Evolutionary conservation across 2,329 filamentous ascomycete genomes (phyloP).

Genomic region (Colletotrichum lentis): DNA sequence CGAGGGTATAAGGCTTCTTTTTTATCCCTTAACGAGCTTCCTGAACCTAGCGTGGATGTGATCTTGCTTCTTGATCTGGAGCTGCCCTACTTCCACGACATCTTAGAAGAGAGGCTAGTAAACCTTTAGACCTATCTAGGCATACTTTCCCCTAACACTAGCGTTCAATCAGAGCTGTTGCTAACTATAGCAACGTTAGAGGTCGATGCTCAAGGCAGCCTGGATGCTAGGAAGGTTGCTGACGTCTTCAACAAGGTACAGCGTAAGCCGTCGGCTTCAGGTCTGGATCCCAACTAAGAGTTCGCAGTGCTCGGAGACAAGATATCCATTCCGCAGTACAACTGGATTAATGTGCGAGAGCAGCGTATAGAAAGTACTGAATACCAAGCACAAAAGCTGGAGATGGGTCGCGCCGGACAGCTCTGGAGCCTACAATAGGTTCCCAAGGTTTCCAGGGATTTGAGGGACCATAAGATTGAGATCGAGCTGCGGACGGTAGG

Average conservation of each 20-base stretch:
- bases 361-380: not conserved
- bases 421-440: constrained; percentile 1
- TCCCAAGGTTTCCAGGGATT: not conserved
- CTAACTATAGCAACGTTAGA: constrained; percentile 42
- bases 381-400: not conserved
- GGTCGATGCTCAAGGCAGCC: not conserved
- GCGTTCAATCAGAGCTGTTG: constrained; percentile 41
- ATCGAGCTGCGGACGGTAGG: constrained; percentile 42
- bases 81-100: constrained; percentile 20
- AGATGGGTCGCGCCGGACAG: not conserved
- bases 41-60: constrained; percentile 1
- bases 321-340: constrained; percentile 2
- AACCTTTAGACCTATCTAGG: constrained; percentile 5
- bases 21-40: not conserved
- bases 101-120: not conserved
- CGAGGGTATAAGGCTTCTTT: not conserved
- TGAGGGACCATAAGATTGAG: constrained; percentile 38
- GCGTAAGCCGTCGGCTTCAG: not conserved
- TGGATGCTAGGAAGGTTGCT: not conserved
- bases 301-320: constrained; percentile 5
- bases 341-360: constrained; percentile 1
- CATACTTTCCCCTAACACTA: not conserved
- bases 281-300: constrained; percentile 16
- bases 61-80: constrained; percentile 19
- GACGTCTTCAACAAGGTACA: not conserved